phyloP scores from a whole-genome alignment of 2,329 filamentous ascomycete species.

The Aspergillus latus region DNA sequence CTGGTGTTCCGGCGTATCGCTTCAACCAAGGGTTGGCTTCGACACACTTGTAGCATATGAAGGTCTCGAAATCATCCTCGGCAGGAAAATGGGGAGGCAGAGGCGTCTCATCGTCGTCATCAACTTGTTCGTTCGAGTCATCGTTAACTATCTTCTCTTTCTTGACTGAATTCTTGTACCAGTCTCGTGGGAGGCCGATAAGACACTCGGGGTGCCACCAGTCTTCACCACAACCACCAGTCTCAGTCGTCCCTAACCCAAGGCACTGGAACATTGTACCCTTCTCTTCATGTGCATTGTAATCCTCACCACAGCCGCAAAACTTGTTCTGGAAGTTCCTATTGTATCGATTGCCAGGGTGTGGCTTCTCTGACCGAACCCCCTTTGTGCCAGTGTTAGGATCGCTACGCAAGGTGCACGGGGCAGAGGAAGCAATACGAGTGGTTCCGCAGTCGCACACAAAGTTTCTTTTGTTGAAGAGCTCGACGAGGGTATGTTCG shows the following conservation, averaged over 20 bases:
- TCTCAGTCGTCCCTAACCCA: constrained; percentile 74
- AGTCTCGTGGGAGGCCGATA: constrained; percentile 73
- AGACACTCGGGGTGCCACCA: constrained; percentile 97
- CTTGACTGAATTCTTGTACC: constrained; percentile 44
- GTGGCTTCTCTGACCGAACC: constrained; percentile 69
- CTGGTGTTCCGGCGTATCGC: constrained; percentile 73
- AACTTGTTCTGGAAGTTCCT: constrained; percentile 94
- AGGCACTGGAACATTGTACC: constrained; percentile 98
- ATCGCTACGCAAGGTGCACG: constrained; percentile 75
- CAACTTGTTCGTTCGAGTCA: constrained; percentile 24
- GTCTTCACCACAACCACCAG: constrained; percentile 90
- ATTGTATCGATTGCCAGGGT: constrained; percentile 82
- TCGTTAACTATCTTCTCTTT: constrained; percentile 27
- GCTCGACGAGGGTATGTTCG: constrained; percentile 89
- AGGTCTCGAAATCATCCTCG: constrained; percentile 84
- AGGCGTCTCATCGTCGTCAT: constrained; percentile 58
- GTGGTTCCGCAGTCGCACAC: constrained; percentile 94
- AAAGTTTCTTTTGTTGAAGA: constrained; percentile 94
- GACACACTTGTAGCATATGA: constrained; percentile 93
- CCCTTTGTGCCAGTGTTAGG: constrained; percentile 72
- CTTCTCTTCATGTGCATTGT: constrained; percentile 84
- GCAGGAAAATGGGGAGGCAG: constrained; percentile 81
- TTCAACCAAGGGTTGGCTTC: constrained; percentile 90
- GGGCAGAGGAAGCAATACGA: constrained; percentile 66
- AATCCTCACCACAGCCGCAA: constrained; percentile 84